These are phyloP conservation scores for Durotheca rogersii DNA, from an alignment of 495 filamentous ascomycete genomes.

Conservation along the genomic window DNA sequence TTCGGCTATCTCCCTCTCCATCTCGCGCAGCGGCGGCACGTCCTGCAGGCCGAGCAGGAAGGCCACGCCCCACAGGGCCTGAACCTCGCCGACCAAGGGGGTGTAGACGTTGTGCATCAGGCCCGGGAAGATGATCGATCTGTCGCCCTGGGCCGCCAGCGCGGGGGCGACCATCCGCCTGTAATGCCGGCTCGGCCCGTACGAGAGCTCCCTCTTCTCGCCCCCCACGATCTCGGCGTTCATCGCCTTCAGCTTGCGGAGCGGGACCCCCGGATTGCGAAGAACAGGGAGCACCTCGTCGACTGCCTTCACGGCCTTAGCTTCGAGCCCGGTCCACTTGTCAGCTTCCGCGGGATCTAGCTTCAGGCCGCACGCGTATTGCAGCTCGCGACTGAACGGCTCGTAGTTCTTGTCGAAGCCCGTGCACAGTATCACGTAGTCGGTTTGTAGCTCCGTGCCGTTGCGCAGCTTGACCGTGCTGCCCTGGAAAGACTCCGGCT, in stretches of 20 bases:
- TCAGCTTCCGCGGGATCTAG: too few species aligned
- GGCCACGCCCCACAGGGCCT: conserved; percentile 34
- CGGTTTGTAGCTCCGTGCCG: conserved; percentile 8
- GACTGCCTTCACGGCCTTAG: conserved; percentile 29
- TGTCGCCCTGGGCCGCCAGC: conserved; percentile 28
- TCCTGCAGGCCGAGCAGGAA: conserved; percentile 37
- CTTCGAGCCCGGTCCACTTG: too few species aligned
- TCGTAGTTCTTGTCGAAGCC: conserved; percentile 31
- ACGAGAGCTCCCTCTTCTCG: not conserved
- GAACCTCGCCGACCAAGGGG: conserved; percentile 34
- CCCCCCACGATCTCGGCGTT: not conserved
- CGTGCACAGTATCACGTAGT: conserved; percentile 39
- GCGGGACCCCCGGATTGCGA: conserved; percentile 5
- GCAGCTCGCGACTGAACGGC: too few species aligned
- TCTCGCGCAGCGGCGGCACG: conserved; percentile 24
- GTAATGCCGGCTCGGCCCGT: conserved; percentile 32
- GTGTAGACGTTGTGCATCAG: conserved; percentile 38
- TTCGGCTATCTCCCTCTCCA: conserved; percentile 38
- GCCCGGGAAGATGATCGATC: conserved; percentile 37
- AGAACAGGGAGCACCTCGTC: too few species aligned
- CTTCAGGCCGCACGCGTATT: too few species aligned
- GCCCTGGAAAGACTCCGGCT: conserved; percentile 35
- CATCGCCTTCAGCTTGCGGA: not conserved
- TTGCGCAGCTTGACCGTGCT: conserved; percentile 10
- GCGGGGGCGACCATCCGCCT: conserved; percentile 20